Percentiles rank a stretch among this genome's conserved stretches.
Evolutionary conservation across 352 stramenopile species (phyloP).

Genomic region (Globisporangium polare): DNA sequence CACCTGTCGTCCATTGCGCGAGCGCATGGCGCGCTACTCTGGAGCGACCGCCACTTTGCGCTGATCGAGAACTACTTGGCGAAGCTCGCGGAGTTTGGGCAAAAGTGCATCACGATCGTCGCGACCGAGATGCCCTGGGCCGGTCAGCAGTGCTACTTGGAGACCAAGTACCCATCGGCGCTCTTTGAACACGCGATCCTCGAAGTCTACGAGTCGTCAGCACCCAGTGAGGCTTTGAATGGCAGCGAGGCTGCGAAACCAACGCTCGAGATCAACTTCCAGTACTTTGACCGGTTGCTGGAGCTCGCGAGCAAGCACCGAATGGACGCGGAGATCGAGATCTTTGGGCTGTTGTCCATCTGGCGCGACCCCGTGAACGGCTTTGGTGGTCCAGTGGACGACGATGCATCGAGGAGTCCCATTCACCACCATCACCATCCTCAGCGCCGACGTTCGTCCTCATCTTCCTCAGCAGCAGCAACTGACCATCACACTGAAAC

Average conservation of each 20-base stretch:
- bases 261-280: conserved; percentile 50
- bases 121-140: conserved; percentile 76
- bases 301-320: conserved; percentile 37
- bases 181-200: conserved; percentile 69
- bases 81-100: conserved; percentile 52
- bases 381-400: conserved; percentile 53
- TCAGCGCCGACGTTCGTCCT: conserved; percentile 1
- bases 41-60: conserved; percentile 65
- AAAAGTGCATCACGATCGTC: conserved; percentile 72
- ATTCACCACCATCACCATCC: neutral
- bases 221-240: neutral
- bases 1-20: conserved; percentile 61
- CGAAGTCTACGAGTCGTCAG: conserved; percentile 44
- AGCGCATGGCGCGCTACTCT: conserved; percentile 43
- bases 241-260: conserved; percentile 8
- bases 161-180: conserved; percentile 58
- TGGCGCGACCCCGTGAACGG: conserved; percentile 56
- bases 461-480: conserved; percentile 16
- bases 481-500: no score
- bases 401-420: conserved; percentile 12
- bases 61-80: conserved; percentile 65
- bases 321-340: conserved; percentile 67
- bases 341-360: conserved; percentile 70
- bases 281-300: conserved; percentile 66
- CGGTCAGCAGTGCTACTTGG: conserved; percentile 73